These are phyloP conservation scores for Dioscorea dumetorum DNA, from an alignment of 106 monocot species.

Conservation along the genomic window DNA sequence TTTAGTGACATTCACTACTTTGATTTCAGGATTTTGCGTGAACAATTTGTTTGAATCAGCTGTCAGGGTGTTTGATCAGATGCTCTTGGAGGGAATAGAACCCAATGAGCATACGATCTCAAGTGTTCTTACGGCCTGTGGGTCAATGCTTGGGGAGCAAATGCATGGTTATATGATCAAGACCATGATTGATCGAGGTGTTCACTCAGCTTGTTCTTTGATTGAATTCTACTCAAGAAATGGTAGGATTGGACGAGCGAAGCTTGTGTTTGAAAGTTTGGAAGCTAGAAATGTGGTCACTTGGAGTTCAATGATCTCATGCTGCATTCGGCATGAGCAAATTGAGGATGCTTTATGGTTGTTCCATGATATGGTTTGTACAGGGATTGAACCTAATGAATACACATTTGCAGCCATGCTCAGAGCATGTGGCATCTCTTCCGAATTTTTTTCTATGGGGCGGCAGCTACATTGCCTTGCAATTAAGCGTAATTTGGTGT, in stretches of 20 bases:
- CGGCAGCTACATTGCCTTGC: constrained; percentile 45
- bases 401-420: constrained; percentile 46
- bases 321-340: constrained; percentile 25
- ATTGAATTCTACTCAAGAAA: constrained; percentile 67
- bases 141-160: constrained; percentile 48
- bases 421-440: constrained; percentile 33
- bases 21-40: constrained; percentile 54
- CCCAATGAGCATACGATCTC: constrained; percentile 63
- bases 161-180: constrained; percentile 81
- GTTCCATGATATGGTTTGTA: constrained; percentile 39
- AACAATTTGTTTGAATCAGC: constrained; percentile 30
- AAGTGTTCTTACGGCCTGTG: constrained; percentile 47
- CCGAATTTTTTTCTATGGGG: constrained; percentile 17
- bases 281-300: constrained; percentile 45
- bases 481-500: constrained; percentile 38
- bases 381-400: constrained; percentile 45
- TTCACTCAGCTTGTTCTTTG: constrained; percentile 41
- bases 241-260: constrained; percentile 15
- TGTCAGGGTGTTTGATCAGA: constrained; percentile 23
- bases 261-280: constrained; percentile 33
- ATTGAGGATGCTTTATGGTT: constrained; percentile 34
- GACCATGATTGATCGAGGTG: constrained; percentile 15
- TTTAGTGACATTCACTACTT: constrained; percentile 53
- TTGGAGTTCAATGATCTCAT: constrained; percentile 78
- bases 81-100: constrained; percentile 32